Conservation (phyloP, 257 asterid species). For the Oldenlandia corymbosa region DNA sequence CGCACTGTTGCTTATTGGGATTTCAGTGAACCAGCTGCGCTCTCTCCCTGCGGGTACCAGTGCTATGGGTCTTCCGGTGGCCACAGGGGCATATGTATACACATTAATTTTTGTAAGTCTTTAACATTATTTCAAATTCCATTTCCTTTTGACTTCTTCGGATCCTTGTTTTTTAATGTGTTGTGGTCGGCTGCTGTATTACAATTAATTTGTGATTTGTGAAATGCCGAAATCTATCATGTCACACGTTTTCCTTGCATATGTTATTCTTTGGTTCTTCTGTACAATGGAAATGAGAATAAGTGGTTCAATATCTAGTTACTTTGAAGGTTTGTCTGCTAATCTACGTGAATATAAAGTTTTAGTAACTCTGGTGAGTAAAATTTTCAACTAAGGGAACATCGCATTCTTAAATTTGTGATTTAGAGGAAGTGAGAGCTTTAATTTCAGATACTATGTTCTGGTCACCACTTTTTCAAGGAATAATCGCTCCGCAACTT, state of each 20-base stretch:
- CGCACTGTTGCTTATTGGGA: constrained; percentile 93
- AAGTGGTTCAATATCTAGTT: not conserved
- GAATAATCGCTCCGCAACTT: not conserved
- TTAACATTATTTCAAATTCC: constrained; percentile 7
- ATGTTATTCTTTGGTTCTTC: not conserved
- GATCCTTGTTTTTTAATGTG: not conserved
- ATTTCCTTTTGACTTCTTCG: not conserved
- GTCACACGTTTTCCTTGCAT: not conserved
- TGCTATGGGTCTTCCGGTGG: constrained; percentile 80
- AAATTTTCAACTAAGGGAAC: not conserved
- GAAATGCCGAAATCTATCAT: not conserved
- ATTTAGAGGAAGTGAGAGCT: not conserved
- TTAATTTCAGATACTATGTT: not conserved
- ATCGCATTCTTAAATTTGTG: not conserved
- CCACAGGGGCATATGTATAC: constrained; percentile 78
- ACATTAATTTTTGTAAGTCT: constrained; percentile 90
- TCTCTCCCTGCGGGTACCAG: constrained; percentile 71
- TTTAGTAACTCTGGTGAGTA: not conserved
- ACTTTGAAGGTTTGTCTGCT: not conserved
- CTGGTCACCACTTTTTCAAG: too few species aligned
- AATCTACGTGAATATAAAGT: not conserved
- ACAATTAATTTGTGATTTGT: not conserved
- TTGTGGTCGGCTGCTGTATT: not conserved
- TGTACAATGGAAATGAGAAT: not conserved
- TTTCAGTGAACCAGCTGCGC: constrained; percentile 86